phyloP scores from a whole-genome alignment of 106 monocot genomes.

The Amphibolis antarctica region DNA sequence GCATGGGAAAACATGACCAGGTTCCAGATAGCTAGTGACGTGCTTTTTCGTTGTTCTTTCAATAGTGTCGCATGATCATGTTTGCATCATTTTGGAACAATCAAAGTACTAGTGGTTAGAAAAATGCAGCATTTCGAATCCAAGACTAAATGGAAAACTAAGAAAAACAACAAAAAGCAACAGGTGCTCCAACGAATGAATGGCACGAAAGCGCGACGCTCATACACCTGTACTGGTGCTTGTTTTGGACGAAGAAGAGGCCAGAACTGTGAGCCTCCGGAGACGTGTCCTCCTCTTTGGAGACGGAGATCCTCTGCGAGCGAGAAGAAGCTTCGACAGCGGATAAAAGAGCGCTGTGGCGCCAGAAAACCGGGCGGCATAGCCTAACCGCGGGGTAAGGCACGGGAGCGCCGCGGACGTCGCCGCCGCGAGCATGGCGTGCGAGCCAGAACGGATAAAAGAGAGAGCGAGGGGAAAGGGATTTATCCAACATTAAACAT shows the following conservation, averaged over 20 bases:
- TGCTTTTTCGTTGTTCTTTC: no score
- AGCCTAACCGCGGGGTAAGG: not conserved
- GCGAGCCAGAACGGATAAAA: not conserved
- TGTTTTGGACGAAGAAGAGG: not conserved
- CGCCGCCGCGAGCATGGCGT: slow-evolving; percentile 4
- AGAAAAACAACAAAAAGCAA: no score
- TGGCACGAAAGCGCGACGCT: no score
- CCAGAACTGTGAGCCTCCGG: not conserved
- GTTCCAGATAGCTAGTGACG: not conserved
- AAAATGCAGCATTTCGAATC: no score
- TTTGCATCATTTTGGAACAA: no score
- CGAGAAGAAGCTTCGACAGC: not conserved
- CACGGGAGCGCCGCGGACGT: not conserved
- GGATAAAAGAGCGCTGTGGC: not conserved
- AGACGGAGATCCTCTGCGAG: not conserved
- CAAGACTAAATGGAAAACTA: no score
- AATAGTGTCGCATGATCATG: no score
- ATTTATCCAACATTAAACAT: not conserved
- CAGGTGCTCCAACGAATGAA: no score
- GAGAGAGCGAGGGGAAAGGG: not conserved
- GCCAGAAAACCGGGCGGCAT: not conserved
- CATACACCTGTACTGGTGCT: not conserved
- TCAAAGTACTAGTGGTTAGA: no score
- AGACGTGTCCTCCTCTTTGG: not conserved
- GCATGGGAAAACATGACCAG: not conserved